phyloP scores from a whole-genome alignment of 441 rosid genomes.

The Metrosideros polymorpha region DNA sequence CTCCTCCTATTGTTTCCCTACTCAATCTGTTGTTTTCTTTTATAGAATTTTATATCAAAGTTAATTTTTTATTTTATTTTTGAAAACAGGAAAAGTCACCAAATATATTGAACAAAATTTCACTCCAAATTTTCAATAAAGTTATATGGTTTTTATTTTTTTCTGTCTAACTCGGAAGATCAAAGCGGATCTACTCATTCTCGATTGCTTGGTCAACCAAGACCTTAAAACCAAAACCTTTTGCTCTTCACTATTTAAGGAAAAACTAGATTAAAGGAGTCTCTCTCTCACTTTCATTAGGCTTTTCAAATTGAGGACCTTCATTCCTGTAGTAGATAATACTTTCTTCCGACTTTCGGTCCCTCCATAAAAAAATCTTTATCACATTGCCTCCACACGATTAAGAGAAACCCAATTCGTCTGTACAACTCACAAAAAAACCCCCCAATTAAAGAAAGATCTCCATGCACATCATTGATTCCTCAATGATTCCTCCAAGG shows the following conservation, averaged over 20 bases:
- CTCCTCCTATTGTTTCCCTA: not conserved
- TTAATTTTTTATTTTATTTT: not conserved
- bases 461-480: not conserved
- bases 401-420: not conserved
- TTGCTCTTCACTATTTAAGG: not conserved
- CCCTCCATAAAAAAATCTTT: fast-evolving
- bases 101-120: not conserved
- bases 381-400: not conserved
- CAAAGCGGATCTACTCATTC: not conserved
- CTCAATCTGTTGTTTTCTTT: not conserved
- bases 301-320: not conserved
- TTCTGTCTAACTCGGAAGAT: too few species aligned
- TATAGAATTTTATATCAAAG: not conserved
- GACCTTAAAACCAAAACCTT: not conserved
- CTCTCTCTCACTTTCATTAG: too few species aligned
- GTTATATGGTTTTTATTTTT: too few species aligned
- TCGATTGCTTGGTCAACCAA: not conserved
- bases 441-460: not conserved
- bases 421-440: not conserved
- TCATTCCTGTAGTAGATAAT: not conserved
- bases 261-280: not conserved
- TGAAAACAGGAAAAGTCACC: not conserved
- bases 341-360: not conserved
- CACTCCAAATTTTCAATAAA: not conserved
- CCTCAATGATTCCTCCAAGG: not conserved